Evolutionary conservation across 768 basidiomycete species (phyloP).

Genomic region (Mycena kentingensis): DNA sequence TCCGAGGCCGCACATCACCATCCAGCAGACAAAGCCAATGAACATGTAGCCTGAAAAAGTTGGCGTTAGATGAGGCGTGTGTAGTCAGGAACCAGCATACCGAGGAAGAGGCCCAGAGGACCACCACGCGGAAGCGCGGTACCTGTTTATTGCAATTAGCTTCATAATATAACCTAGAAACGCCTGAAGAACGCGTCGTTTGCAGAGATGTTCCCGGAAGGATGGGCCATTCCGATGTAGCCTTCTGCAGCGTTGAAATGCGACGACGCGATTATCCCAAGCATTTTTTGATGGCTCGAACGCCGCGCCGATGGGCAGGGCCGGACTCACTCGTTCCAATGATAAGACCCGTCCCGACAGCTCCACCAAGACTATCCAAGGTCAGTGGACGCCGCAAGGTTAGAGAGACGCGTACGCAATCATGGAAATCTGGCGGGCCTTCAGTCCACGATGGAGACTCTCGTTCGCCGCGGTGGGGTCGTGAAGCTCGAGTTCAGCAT

Average conservation of each 20-base stretch:
- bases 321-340: too few species aligned
- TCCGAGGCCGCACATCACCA: constrained; percentile 58
- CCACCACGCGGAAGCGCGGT: constrained; percentile 60
- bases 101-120: constrained; percentile 44
- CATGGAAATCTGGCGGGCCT: constrained; percentile 57
- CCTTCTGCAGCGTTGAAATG: too few species aligned
- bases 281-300: too few species aligned
- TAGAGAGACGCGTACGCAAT: too few species aligned
- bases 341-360: constrained; percentile 57
- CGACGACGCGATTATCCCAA: too few species aligned
- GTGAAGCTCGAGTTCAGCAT: constrained; percentile 27
- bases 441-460: constrained; percentile 50
- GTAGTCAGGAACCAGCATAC: constrained; percentile 31
- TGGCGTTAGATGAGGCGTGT: background rate
- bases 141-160: too few species aligned
- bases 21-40: constrained; percentile 58
- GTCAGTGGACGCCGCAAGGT: too few species aligned
- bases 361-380: constrained; percentile 52
- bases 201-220: too few species aligned
- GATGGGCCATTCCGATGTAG: too few species aligned
- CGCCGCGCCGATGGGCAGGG: too few species aligned
- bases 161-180: too few species aligned
- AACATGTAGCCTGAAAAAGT: constrained; percentile 42
- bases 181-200: too few species aligned
- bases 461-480: constrained; percentile 36